Evolutionary conservation across 202 grass and related monocot species (phyloP).

Genomic region (Setaria italica): DNA sequence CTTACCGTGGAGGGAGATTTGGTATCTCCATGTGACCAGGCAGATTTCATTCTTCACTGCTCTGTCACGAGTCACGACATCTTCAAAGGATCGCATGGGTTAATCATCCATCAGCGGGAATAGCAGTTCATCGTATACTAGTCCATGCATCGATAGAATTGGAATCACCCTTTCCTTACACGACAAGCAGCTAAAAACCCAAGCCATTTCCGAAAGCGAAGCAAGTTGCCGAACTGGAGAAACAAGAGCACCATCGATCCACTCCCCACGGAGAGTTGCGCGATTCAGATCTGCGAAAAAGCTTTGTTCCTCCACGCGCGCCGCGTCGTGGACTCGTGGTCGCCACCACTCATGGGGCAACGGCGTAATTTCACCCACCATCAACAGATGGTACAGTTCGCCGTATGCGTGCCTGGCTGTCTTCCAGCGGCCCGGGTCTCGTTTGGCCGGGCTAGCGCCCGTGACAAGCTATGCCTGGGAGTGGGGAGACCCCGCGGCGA

Average conservation of each 20-base stretch:
- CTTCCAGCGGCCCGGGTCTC: not conserved
- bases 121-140: not conserved
- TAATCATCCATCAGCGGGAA: not conserved
- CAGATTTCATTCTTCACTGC: not conserved
- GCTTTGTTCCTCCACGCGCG: slow-evolving; percentile 3
- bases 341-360: not conserved
- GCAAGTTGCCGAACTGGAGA: not conserved
- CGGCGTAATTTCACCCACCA: not conserved
- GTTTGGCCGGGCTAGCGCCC: slow-evolving; percentile 29
- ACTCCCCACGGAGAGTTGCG: not conserved
- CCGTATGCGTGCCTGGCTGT: not conserved
- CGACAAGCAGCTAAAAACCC: slow-evolving; percentile 33
- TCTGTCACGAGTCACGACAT: not conserved
- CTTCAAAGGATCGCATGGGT: not conserved
- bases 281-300: slow-evolving; percentile 38
- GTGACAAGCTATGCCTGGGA: not conserved
- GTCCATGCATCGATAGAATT: not conserved
- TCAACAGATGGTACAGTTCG: not conserved
- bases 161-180: slow-evolving; percentile 21
- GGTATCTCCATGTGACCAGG: not conserved
- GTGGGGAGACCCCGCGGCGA: slow-evolving; percentile 5
- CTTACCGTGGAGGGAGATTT: not conserved
- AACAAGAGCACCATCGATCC: not conserved
- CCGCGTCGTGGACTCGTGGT: slow-evolving; percentile 21
- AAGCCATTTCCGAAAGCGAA: slow-evolving; percentile 35